Percentiles rank a stretch among this genome's conserved stretches.
These are phyloP conservation scores for Sporothrix brunneoviolacea DNA, from an alignment of 2,329 filamentous ascomycete genomes.

Conservation along the genomic window DNA sequence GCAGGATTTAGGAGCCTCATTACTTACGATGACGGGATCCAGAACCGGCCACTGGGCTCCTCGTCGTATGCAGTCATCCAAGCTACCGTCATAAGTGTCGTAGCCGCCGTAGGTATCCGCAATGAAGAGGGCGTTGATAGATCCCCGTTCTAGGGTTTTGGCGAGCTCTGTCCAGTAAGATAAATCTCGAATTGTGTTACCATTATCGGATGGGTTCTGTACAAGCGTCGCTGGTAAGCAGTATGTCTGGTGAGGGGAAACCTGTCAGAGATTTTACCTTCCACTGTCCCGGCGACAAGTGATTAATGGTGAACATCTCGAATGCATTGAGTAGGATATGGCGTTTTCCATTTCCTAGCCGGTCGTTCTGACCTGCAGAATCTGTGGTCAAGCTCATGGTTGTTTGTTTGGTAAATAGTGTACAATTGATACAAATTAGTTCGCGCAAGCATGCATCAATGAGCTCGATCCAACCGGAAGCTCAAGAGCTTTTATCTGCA, in stretches of 20 bases:
- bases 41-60: slow-evolving; percentile 61
- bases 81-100: slow-evolving; percentile 53
- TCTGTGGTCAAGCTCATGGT: too few species aligned
- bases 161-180: slow-evolving; percentile 16
- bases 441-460: too few species aligned
- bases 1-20: too few species aligned
- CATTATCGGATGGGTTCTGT: slow-evolving; percentile 18
- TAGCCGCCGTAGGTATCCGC: slow-evolving; percentile 61
- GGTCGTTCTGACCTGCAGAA: too few species aligned
- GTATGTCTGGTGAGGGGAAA: too few species aligned
- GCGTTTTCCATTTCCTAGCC: slow-evolving; percentile 6
- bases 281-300: slow-evolving; percentile 6
- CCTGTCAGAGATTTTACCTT: not conserved
- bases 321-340: slow-evolving; percentile 10
- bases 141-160: slow-evolving; percentile 14
- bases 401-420: too few species aligned
- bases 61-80: slow-evolving; percentile 54
- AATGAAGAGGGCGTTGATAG: slow-evolving; percentile 25
- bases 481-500: too few species aligned
- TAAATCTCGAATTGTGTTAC: slow-evolving; percentile 12
- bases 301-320: slow-evolving; percentile 8
- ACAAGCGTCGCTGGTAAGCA: not conserved
- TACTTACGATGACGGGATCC: slow-evolving; percentile 51
- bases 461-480: too few species aligned
- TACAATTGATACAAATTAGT: too few species aligned